Evolutionary conservation across 768 basidiomycete genomes (phyloP).

Genomic region (Ramaria rubella): DNA sequence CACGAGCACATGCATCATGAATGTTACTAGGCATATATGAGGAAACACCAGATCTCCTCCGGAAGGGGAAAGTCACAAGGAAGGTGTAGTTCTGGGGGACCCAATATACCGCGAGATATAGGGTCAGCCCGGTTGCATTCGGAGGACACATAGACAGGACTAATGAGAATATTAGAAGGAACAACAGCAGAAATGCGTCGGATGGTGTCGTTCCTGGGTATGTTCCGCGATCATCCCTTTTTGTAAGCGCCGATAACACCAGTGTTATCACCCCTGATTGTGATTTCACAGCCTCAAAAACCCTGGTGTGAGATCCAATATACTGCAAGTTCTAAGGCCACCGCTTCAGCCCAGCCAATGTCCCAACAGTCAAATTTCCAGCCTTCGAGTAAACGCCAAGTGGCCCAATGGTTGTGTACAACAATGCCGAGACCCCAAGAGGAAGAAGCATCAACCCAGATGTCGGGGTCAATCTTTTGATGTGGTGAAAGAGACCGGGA

Average conservation of each 20-base stretch:
- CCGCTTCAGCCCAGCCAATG: slow-evolving; percentile 6
- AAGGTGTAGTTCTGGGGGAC: no score
- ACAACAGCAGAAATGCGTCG: neutral
- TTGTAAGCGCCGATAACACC: slow-evolving; percentile 2
- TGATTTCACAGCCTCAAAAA: neutral
- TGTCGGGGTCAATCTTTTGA: neutral
- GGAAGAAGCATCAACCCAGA: neutral
- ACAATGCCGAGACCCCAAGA: neutral
- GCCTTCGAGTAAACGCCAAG: neutral
- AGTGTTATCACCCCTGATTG: slow-evolving; percentile 4
- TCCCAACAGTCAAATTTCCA: neutral
- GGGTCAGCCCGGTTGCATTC: slow-evolving; percentile 1
- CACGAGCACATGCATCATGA: no score
- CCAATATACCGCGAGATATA: neutral
- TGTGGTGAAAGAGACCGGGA: neutral
- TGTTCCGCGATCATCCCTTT: neutral
- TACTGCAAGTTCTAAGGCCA: neutral
- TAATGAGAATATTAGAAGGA: neutral
- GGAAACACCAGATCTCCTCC: neutral
- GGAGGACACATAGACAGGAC: neutral
- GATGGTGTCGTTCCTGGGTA: neutral
- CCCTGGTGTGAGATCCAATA: neutral
- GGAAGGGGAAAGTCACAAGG: neutral
- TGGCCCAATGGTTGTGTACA: neutral
- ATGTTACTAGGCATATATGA: neutral